phyloP scores from a whole-genome alignment of 768 basidiomycete species.

The Crassisporium funariophilum region DNA sequence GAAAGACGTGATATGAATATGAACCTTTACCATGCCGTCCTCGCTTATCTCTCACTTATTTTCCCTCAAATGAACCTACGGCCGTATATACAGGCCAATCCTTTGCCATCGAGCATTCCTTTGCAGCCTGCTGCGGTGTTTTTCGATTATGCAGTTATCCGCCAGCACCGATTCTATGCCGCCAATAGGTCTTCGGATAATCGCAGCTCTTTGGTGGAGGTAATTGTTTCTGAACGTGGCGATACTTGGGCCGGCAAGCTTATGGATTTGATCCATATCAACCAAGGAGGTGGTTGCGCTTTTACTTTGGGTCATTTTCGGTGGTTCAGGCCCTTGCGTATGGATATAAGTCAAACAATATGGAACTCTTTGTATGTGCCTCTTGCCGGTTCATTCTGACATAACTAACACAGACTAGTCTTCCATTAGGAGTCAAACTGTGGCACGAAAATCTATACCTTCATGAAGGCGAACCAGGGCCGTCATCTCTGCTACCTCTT shows the following conservation, averaged over 20 bases:
- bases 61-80: background rate
- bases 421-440: no score
- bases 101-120: background rate
- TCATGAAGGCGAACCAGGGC: background rate
- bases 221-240: slow-evolving; percentile 1
- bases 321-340: background rate
- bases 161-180: background rate
- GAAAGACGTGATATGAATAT: no score
- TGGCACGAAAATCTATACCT: background rate
- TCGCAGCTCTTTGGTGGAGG: background rate
- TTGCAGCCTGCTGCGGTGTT: background rate
- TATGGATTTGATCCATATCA: slow-evolving; percentile 5
- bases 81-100: background rate
- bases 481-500: background rate
- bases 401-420: background rate
- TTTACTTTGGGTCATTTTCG: slow-evolving; percentile 1
- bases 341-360: background rate
- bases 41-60: no score
- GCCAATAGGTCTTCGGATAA: background rate
- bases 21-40: no score
- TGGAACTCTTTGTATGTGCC: slow-evolving; percentile 1
- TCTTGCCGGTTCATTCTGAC: background rate
- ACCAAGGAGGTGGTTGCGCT: background rate
- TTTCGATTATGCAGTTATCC: slow-evolving; percentile 1
- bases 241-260: slow-evolving; percentile 6